phyloP scores from a whole-genome alignment of 1,284 basidiomycete genomes.

The Uromyces viciae-fabae region DNA sequence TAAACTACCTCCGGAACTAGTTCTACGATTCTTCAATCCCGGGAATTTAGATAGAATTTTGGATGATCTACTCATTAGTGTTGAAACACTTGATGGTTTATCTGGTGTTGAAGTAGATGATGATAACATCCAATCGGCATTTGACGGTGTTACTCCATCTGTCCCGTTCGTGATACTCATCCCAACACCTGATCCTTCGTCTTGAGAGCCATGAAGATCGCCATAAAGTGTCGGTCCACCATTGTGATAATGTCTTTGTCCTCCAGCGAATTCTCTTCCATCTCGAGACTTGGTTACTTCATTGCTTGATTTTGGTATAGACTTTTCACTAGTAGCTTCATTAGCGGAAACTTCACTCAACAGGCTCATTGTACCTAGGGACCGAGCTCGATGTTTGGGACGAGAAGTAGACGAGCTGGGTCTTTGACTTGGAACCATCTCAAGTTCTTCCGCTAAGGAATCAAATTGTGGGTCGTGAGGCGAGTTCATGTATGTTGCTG shows the following conservation, averaged over 20 bases:
- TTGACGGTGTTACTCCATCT: background rate
- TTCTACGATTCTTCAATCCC: background rate
- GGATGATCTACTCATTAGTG: slow-evolving; percentile 22
- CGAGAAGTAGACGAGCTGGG: background rate
- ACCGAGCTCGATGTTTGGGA: background rate
- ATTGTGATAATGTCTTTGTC: background rate
- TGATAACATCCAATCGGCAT: background rate
- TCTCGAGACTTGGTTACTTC: too few species aligned
- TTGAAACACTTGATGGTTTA: slow-evolving; percentile 8
- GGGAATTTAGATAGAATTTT: slow-evolving; percentile 13
- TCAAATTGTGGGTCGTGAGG: slow-evolving; percentile 11
- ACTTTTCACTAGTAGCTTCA: background rate
- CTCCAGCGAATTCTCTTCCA: background rate
- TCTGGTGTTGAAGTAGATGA: background rate
- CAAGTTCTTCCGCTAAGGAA: slow-evolving; percentile 26
- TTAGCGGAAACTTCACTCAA: slow-evolving; percentile 6
- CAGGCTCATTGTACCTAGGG: slow-evolving; percentile 6
- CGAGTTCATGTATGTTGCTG: background rate
- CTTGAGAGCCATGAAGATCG: background rate
- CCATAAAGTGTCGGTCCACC: background rate
- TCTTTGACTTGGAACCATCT: background rate
- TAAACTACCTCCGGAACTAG: slow-evolving; percentile 1
- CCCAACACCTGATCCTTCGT: background rate
- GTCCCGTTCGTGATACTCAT: background rate
- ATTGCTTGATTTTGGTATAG: too few species aligned